These are phyloP conservation scores for Linum tenue DNA, from an alignment of 345 rosid species.

Conservation along the genomic window DNA sequence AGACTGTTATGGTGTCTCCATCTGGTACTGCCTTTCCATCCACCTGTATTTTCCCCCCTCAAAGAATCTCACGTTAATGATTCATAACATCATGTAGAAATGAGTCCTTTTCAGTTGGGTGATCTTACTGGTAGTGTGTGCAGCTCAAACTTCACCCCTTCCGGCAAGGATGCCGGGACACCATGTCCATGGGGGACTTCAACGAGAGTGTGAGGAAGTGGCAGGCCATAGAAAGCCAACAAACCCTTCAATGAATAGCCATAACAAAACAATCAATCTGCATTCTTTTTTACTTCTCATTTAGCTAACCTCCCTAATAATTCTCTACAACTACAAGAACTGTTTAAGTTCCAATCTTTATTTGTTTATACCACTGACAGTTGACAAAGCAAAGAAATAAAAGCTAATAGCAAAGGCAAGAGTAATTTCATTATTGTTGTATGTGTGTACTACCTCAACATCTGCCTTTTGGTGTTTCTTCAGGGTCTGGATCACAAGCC, in stretches of 20 bases:
- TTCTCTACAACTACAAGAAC: too few species aligned
- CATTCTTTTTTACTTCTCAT: too few species aligned
- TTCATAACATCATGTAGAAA: too few species aligned
- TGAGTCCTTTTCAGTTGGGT: neutral
- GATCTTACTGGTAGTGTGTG: slow-evolving; percentile 59
- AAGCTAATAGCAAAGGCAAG: too few species aligned
- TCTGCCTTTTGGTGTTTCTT: slow-evolving; percentile 59
- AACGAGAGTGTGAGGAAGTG: slow-evolving; percentile 38
- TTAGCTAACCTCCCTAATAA: too few species aligned
- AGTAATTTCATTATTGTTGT: too few species aligned
- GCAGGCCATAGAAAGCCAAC: slow-evolving; percentile 74
- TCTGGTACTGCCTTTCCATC: slow-evolving; percentile 65
- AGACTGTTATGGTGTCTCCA: slow-evolving; percentile 73
- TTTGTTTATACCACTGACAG: too few species aligned
- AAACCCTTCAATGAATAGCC: slow-evolving; percentile 63
- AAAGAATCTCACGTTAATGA: too few species aligned
- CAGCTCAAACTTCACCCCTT: slow-evolving; percentile 49
- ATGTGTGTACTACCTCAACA: slow-evolving; percentile 52
- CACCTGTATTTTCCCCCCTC: slow-evolving; percentile 32
- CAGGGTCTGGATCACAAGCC: slow-evolving; percentile 49
- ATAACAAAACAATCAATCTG: neutral
- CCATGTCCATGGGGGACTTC: slow-evolving; percentile 21
- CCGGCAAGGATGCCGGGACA: slow-evolving; percentile 36
- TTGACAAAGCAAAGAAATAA: too few species aligned
- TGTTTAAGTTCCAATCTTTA: too few species aligned